A percentile compares a stretch with the other conserved stretches of the same genome.
These are phyloP conservation scores for Pythium grandisporangium DNA, from an alignment of 352 stramenopile genomes.

Conservation along the genomic window DNA sequence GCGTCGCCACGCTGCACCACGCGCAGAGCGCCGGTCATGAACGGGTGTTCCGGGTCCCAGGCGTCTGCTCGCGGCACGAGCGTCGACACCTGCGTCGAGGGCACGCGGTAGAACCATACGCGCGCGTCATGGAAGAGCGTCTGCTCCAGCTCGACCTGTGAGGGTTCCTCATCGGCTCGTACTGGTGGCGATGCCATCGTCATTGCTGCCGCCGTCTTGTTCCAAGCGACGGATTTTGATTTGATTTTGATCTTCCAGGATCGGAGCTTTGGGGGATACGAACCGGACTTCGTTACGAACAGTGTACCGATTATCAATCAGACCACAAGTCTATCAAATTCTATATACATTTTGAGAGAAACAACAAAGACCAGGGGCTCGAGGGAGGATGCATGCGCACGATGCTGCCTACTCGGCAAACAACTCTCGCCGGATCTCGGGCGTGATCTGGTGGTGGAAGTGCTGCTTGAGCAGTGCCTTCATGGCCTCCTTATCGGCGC, in stretches of 20 bases:
- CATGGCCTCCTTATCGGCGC: constrained; percentile 92
- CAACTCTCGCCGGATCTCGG: constrained; percentile 97
- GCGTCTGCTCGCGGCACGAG: constrained; percentile 67
- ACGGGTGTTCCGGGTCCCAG: constrained; percentile 76
- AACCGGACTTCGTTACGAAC: no score
- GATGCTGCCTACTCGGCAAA: constrained; percentile 51
- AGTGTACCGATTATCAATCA: no score
- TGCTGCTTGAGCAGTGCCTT: constrained; percentile 88
- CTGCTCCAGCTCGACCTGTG: constrained; percentile 44
- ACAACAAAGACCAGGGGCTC: no score
- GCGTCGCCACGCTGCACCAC: constrained; percentile 67
- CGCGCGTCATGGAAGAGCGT: constrained; percentile 61
- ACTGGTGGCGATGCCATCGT: constrained; percentile 1
- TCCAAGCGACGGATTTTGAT: not conserved
- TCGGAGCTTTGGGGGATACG: no score
- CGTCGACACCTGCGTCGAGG: constrained; percentile 49
- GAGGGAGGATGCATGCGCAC: no score
- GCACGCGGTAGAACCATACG: constrained; percentile 85
- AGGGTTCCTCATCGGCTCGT: not conserved
- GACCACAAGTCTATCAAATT: constrained; percentile 20
- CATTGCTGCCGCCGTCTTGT: not conserved
- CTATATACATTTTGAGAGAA: constrained; percentile 15
- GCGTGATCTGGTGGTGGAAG: constrained; percentile 97
- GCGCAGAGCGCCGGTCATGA: constrained; percentile 60
- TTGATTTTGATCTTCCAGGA: no score